Percentiles rank a stretch among this genome's conserved stretches.
phyloP scores from a whole-genome alignment of 2,329 filamentous ascomycete species.

The Colletotrichum limetticola region DNA sequence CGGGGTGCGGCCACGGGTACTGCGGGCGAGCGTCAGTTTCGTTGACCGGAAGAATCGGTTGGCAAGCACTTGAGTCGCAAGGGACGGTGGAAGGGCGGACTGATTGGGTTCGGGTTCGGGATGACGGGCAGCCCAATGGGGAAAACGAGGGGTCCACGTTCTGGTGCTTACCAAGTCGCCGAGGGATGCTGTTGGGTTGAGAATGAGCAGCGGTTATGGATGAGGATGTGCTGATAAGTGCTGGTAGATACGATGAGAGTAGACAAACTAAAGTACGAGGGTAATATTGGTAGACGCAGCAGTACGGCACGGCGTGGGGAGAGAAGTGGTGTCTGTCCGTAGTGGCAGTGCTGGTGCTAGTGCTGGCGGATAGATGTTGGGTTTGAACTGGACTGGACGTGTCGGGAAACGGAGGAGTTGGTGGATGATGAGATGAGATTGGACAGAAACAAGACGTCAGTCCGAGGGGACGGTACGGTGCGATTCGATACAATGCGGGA shows the following conservation, averaged over 20 bases:
- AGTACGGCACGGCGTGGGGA: conserved; percentile 49
- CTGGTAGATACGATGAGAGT: background rate
- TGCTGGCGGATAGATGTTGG: conserved; percentile 13
- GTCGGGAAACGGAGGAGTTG: background rate
- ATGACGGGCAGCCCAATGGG: conserved; percentile 1
- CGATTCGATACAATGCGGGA: background rate
- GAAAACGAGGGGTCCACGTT: conserved; percentile 1
- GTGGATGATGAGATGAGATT: conserved; percentile 18
- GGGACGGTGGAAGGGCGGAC: conserved; percentile 4
- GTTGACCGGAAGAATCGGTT: conserved; percentile 30
- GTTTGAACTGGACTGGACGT: background rate
- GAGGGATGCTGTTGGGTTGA: background rate
- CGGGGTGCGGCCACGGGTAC: conserved; percentile 12
- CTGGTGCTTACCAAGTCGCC: background rate
- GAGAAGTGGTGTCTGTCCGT: conserved; percentile 15
- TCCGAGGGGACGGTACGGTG: background rate
- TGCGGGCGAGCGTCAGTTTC: conserved; percentile 26
- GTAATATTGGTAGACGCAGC: conserved; percentile 36
- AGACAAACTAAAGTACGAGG: background rate
- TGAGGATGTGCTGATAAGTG: background rate
- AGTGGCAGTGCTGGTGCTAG: conserved; percentile 26
- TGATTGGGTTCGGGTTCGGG: conserved; percentile 1
- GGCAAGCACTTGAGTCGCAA: conserved; percentile 5
- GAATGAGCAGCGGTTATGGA: background rate
- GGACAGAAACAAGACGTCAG: conserved; percentile 18